These are phyloP conservation scores for Candida quercuum DNA, from an alignment of 805 yeast species.

Conservation along the genomic window DNA sequence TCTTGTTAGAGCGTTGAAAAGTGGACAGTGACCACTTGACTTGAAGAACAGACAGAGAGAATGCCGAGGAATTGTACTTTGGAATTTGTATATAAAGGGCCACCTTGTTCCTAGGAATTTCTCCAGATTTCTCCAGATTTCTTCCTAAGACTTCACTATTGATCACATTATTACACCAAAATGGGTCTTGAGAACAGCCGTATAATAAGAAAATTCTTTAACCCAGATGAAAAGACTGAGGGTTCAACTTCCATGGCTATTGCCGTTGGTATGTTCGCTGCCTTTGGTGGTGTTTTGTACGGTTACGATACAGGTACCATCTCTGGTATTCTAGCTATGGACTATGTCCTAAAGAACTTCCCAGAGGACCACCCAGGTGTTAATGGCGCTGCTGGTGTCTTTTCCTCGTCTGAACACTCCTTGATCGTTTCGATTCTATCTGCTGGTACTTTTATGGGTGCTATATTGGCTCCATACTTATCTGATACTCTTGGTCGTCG, in stretches of 20 bases:
- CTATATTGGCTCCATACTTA: slow-evolving; percentile 54
- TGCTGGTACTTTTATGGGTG: slow-evolving; percentile 67
- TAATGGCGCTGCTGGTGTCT: slow-evolving; percentile 31
- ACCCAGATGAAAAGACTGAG: slow-evolving; percentile 41
- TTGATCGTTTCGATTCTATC: slow-evolving; percentile 70
- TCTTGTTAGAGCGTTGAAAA: too few species aligned
- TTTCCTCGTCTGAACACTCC: slow-evolving; percentile 45
- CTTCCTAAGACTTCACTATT: background rate
- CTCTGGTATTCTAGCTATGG: slow-evolving; percentile 63
- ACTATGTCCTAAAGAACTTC: slow-evolving; percentile 40
- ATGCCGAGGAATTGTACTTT: too few species aligned
- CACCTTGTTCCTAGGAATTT: background rate
- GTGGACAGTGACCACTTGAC: too few species aligned
- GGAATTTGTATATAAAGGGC: too few species aligned
- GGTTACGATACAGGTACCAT: slow-evolving; percentile 70
- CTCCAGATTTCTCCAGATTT: background rate
- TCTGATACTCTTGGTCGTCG: slow-evolving; percentile 54
- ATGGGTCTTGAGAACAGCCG: slow-evolving; percentile 31
- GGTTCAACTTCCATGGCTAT: slow-evolving; percentile 45
- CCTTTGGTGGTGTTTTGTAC: slow-evolving; percentile 61
- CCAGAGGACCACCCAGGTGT: slow-evolving; percentile 28
- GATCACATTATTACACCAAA: background rate
- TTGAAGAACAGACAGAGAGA: too few species aligned
- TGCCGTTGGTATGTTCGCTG: slow-evolving; percentile 55
- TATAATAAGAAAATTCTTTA: slow-evolving; percentile 33